Percentiles rank a stretch among this genome's conserved stretches.
Evolutionary conservation across 2,329 filamentous ascomycete genomes (phyloP).

Genomic region (Colletotrichum godetiae): DNA sequence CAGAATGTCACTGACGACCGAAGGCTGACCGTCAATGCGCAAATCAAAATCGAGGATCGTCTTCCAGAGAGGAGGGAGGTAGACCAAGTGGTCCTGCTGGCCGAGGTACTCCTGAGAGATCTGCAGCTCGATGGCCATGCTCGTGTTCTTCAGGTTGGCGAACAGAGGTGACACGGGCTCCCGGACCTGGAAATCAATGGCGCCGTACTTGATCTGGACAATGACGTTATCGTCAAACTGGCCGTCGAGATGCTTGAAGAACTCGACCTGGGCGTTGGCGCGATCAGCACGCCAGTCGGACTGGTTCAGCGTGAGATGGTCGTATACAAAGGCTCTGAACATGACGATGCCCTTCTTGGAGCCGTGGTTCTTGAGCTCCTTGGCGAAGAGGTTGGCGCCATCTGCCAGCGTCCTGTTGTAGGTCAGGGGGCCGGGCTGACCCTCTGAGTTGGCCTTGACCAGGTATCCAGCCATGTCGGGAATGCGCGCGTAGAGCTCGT

Average conservation of each 20-base stretch:
- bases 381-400: constrained; percentile 76
- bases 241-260: constrained; percentile 72
- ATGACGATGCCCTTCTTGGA: constrained; percentile 65
- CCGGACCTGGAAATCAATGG: constrained; percentile 80
- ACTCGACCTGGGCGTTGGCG: constrained; percentile 76
- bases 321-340: constrained; percentile 80
- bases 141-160: constrained; percentile 57
- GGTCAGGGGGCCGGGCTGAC: constrained; percentile 74
- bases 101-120: constrained; percentile 78
- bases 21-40: constrained; percentile 66
- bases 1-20: constrained; percentile 69
- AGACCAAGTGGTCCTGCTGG: constrained; percentile 76
- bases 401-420: constrained; percentile 78
- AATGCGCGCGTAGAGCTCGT: constrained; percentile 68
- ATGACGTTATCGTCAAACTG: constrained; percentile 78
- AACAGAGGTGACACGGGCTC: constrained; percentile 76
- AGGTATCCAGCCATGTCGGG: constrained; percentile 77
- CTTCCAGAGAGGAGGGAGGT: constrained; percentile 76
- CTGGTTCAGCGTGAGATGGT: constrained; percentile 58
- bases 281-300: constrained; percentile 74
- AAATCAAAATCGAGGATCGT: constrained; percentile 76
- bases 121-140: constrained; percentile 71
- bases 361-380: constrained; percentile 65
- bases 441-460: constrained; percentile 79
- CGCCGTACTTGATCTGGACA: constrained; percentile 79